Conservation (phyloP, 495 filamentous ascomycete species). For the Talaromyces ruber region DNA sequence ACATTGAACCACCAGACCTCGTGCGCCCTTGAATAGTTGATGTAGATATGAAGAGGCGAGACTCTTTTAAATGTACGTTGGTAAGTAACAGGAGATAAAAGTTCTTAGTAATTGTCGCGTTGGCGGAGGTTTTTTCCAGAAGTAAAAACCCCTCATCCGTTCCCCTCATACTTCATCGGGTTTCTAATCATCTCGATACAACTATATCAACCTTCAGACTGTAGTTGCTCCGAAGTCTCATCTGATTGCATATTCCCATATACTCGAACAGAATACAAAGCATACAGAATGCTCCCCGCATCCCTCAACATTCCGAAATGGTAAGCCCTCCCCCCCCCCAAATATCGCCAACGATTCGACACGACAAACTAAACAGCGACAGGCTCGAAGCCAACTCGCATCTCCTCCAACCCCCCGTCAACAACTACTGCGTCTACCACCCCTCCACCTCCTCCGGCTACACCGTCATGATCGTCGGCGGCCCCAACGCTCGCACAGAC, state of each 20-base stretch:
- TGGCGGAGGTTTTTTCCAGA: not conserved
- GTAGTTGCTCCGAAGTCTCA: not conserved
- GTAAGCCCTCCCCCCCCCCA: slow-evolving; percentile 40
- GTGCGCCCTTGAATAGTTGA: not conserved
- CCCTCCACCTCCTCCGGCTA: slow-evolving; percentile 35
- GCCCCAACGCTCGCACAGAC: slow-evolving; percentile 92
- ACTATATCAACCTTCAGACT: not conserved
- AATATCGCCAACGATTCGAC: no score
- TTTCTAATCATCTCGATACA: not conserved
- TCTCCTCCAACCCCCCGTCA: slow-evolving; percentile 88
- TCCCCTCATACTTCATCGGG: not conserved
- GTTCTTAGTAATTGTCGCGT: not conserved
- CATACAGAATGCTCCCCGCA: slow-evolving; percentile 28
- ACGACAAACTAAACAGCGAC: slow-evolving; percentile 6
- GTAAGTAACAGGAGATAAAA: not conserved
- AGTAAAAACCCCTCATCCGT: not conserved
- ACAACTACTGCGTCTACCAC: slow-evolving; percentile 95
- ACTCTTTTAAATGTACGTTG: not conserved
- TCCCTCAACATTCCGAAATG: slow-evolving; percentile 78
- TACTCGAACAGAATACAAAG: not conserved
- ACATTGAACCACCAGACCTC: not conserved
- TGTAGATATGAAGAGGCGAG: not conserved
- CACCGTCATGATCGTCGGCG: slow-evolving; percentile 75
- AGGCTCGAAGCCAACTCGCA: slow-evolving; percentile 93
- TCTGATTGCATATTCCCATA: not conserved